Conservation (phyloP, 2,329 filamentous ascomycete genomes). For the Orbilia ellipsospora region DNA sequence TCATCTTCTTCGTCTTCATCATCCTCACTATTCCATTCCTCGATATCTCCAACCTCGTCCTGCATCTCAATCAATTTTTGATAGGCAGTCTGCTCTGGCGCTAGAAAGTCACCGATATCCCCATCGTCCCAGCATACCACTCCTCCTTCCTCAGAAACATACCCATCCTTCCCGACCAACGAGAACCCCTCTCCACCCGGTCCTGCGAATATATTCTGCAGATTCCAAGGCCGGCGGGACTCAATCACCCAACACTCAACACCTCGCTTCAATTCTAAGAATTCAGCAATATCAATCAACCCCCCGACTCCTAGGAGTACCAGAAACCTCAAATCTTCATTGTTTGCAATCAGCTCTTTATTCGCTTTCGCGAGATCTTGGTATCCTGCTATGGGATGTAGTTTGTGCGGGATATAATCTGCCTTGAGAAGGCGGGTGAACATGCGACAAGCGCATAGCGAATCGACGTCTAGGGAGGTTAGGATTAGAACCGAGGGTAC, state of each 20-base stretch:
- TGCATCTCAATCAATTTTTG: constrained; percentile 90
- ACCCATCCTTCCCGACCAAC: constrained; percentile 29
- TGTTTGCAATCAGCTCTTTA: constrained; percentile 56
- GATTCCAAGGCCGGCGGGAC: constrained; percentile 90
- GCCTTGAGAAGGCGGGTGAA: constrained; percentile 92
- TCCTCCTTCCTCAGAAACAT: constrained; percentile 64
- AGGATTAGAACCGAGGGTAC: constrained; percentile 86
- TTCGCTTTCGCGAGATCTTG: constrained; percentile 77
- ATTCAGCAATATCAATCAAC: constrained; percentile 83
- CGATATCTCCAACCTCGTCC: constrained; percentile 79
- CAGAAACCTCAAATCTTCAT: constrained; percentile 68
- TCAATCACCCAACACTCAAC: constrained; percentile 97
- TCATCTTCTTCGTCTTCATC: constrained; percentile 67
- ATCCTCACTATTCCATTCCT: constrained; percentile 71
- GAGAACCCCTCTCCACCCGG: constrained; percentile 50
- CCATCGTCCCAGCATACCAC: constrained; percentile 96
- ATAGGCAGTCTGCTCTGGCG: constrained; percentile 81
- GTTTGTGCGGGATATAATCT: constrained; percentile 98
- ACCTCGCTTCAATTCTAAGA: constrained; percentile 79
- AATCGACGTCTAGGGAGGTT: constrained; percentile 92
- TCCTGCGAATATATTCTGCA: constrained; percentile 90
- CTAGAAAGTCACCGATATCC: constrained; percentile 86
- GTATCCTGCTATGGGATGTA: constrained; percentile 93
- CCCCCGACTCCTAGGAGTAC: constrained; percentile 93
- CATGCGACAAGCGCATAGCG: constrained; percentile 93